These are phyloP conservation scores for Pelargonium nanum DNA, from an alignment of 345 rosid genomes.

Conservation along the genomic window DNA sequence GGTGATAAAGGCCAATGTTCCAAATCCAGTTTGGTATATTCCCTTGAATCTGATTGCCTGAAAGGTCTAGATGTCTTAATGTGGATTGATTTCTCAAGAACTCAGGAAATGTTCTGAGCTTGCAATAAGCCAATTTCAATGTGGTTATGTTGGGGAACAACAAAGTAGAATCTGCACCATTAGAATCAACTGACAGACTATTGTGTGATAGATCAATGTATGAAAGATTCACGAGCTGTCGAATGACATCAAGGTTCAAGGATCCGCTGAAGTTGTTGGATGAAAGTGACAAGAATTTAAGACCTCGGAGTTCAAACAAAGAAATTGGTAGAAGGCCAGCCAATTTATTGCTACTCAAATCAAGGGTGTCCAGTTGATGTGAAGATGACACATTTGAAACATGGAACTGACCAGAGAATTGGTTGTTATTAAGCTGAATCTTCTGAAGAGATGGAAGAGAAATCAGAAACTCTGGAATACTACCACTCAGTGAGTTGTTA, in stretches of 20 bases:
- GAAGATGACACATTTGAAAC: not conserved
- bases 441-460: slow-evolving; percentile 5
- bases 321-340: slow-evolving; percentile 17
- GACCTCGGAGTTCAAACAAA: slow-evolving; percentile 13
- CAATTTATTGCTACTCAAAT: slow-evolving; percentile 31
- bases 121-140: slow-evolving; percentile 40
- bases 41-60: slow-evolving; percentile 29
- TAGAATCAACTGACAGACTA: slow-evolving; percentile 14
- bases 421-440: slow-evolving; percentile 19
- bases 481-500: slow-evolving; percentile 22
- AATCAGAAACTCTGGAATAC: slow-evolving; percentile 18
- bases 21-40: slow-evolving; percentile 40
- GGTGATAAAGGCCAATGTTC: slow-evolving; percentile 4
- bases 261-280: slow-evolving; percentile 39
- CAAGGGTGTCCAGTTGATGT: slow-evolving; percentile 16
- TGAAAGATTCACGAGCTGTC: slow-evolving; percentile 17
- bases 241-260: slow-evolving; percentile 13
- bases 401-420: slow-evolving; percentile 13
- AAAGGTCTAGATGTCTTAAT: slow-evolving; percentile 23
- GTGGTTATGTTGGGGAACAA: slow-evolving; percentile 10
- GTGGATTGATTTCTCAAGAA: slow-evolving; percentile 16
- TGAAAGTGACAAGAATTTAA: slow-evolving; percentile 22
- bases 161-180: not conserved
- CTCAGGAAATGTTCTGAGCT: slow-evolving; percentile 19
- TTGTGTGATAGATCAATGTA: slow-evolving; percentile 40